A percentile compares a stretch with the other conserved stretches of the same genome.
phyloP scores from a whole-genome alignment of 305 asterid species.

The Euphrasia arctica region DNA sequence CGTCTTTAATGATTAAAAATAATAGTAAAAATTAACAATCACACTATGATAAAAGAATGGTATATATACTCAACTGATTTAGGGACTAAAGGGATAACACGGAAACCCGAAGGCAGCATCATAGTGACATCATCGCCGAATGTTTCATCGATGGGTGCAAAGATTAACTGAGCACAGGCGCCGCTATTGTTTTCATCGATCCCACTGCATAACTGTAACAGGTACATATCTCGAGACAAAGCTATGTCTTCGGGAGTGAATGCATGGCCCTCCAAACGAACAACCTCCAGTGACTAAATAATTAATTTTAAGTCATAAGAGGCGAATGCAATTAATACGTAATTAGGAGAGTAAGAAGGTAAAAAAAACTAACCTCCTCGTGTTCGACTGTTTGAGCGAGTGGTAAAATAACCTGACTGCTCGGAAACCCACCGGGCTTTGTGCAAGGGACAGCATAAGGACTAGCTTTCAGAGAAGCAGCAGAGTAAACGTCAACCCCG shows the following conservation, averaged over 20 bases:
- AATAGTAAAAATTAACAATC: not conserved
- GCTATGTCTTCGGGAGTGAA: slow-evolving; percentile 65
- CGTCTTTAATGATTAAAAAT: not conserved
- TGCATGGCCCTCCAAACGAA: slow-evolving; percentile 70
- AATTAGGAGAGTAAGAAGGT: not conserved
- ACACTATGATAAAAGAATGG: no score
- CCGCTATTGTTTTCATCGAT: slow-evolving; percentile 61
- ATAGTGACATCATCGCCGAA: slow-evolving; percentile 72
- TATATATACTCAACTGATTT: slow-evolving; percentile 49
- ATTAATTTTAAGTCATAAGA: not conserved
- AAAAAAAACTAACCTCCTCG: slow-evolving; percentile 50
- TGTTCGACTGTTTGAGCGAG: slow-evolving; percentile 76
- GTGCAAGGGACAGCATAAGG: slow-evolving; percentile 64
- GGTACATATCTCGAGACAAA: slow-evolving; percentile 68
- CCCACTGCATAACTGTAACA: slow-evolving; percentile 78
- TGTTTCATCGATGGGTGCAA: slow-evolving; percentile 77
- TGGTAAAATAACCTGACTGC: slow-evolving; percentile 70
- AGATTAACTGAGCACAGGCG: slow-evolving; percentile 74
- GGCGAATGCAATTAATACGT: not conserved
- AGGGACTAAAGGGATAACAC: slow-evolving; percentile 67
- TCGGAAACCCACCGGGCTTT: slow-evolving; percentile 56
- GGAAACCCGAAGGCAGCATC: slow-evolving; percentile 69
- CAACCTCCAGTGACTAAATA: slow-evolving; percentile 61
- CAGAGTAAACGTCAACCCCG: slow-evolving; percentile 67
- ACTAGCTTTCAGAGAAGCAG: slow-evolving; percentile 64